Percentiles rank a stretch among this genome's conserved stretches.
phyloP scores from a whole-genome alignment of 2,329 filamentous ascomycete species.

The Monilinia vaccinii-corymbosi region DNA sequence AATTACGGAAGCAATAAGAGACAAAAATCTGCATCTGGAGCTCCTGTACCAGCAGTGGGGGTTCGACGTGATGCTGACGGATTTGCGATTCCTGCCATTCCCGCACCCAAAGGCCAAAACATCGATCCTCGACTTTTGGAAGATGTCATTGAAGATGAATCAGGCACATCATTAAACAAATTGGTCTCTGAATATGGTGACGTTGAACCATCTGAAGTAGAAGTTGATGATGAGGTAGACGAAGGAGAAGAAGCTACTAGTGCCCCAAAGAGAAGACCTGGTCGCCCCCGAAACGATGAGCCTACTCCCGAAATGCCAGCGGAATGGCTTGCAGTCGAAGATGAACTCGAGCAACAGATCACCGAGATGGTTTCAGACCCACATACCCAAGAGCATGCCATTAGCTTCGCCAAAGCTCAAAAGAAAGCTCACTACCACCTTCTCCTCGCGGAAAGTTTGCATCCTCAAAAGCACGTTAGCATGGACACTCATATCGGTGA shows the following conservation, averaged over 20 bases:
- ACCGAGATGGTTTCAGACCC: slow-evolving; percentile 59
- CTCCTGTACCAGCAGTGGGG: slow-evolving; percentile 22
- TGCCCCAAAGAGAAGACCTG: slow-evolving; percentile 22
- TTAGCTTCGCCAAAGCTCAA: slow-evolving; percentile 48
- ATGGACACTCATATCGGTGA: slow-evolving; percentile 61
- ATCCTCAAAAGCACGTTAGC: slow-evolving; percentile 39
- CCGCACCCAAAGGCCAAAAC: slow-evolving; percentile 20
- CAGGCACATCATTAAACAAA: slow-evolving; percentile 29
- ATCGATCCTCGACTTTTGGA: slow-evolving; percentile 13
- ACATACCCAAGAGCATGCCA: slow-evolving; percentile 45
- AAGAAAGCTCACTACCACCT: slow-evolving; percentile 46
- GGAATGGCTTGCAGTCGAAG: slow-evolving; percentile 54
- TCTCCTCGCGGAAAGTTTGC: slow-evolving; percentile 41
- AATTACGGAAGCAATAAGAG: slow-evolving; percentile 21
- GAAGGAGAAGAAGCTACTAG: slow-evolving; percentile 15
- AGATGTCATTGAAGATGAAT: slow-evolving; percentile 17
- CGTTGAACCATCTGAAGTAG: not conserved
- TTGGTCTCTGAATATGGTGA: slow-evolving; percentile 40
- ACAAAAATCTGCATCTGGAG: slow-evolving; percentile 17
- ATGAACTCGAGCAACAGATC: slow-evolving; percentile 60
- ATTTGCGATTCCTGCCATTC: slow-evolving; percentile 52
- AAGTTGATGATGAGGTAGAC: slow-evolving; percentile 8
- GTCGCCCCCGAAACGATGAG: slow-evolving; percentile 27
- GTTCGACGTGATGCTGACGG: slow-evolving; percentile 55
- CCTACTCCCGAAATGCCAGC: slow-evolving; percentile 33